Conservation (phyloP, 805 yeast species). For the Kregervanrija pseudodelftensis region DNA sequence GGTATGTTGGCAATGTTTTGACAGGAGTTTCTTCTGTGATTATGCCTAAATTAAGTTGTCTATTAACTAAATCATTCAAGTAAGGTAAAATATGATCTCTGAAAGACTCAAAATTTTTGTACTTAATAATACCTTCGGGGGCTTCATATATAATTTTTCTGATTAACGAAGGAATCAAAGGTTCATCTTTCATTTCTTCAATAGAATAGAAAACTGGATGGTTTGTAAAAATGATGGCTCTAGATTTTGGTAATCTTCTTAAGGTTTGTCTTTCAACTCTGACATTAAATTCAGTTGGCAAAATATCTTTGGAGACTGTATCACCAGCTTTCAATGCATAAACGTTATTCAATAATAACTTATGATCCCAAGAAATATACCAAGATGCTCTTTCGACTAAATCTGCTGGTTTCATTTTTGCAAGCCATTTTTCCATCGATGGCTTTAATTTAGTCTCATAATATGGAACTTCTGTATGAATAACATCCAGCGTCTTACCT, state of each 20-base stretch:
- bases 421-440: constrained; percentile 72
- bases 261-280: constrained; percentile 70
- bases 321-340: constrained; percentile 43
- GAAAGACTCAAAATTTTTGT: constrained; percentile 52
- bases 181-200: constrained; percentile 78
- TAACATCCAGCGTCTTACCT: constrained; percentile 55
- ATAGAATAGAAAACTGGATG: constrained; percentile 74
- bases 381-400: constrained; percentile 72
- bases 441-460: constrained; percentile 56
- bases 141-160: constrained; percentile 59
- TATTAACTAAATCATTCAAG: constrained; percentile 46
- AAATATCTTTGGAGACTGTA: constrained; percentile 35
- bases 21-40: constrained; percentile 50
- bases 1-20: constrained; percentile 52
- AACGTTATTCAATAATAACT: constrained; percentile 47
- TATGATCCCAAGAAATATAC: constrained; percentile 71
- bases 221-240: constrained; percentile 65
- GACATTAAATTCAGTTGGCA: constrained; percentile 51
- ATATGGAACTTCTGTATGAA: constrained; percentile 65
- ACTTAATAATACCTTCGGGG: constrained; percentile 57
- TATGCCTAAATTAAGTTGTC: constrained; percentile 52
- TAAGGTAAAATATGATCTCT: constrained; percentile 55
- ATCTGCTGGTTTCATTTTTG: constrained; percentile 49
- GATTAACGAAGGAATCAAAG: constrained; percentile 60
- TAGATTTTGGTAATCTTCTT: constrained; percentile 55